Evolutionary conservation across 1,139 yeast genomes (phyloP), one percentile per base, ranked within the genome.

Genomic region (Blastobotrys ciferrii): DNA sequence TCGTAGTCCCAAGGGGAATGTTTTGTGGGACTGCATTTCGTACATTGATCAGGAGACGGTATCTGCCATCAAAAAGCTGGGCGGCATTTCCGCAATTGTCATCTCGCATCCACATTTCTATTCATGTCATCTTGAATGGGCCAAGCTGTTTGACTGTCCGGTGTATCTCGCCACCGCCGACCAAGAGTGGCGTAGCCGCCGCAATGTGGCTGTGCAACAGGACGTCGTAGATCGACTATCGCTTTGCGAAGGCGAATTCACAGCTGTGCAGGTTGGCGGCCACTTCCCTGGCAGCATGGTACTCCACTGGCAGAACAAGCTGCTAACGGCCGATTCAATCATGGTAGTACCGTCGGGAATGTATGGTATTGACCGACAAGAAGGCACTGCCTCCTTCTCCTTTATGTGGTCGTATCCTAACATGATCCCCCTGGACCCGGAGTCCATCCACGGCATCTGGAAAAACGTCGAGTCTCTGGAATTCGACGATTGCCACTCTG

Each of bases 321-420:
- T 56, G 40, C 25, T 56, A 41, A 54, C 54, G n/a, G 55, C 60
- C 2, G 58, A 56, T 40, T 44, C 60, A 11, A 52, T 56, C 20
- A 48, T 50, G 52, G 53, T 50, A 14, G 48, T 50, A 13, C 53
- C 52, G n/a, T 45, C 50, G 20, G 53, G 53, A 14, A 31, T 48
- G 46, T 38, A 32, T n/a, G 32, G 38, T n/a, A 15, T 20, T 12
- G 48, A 42, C 35, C 38, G 43, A 14, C 50, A 28, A 17, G 35
- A 23, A 13, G 46, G 54, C 7, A 54, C 55, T 4, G 43, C 19
- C 15, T 49, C 53, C 12, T 53, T 55, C 36, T 35, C 58, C 2
- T 56, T 56, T 46, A 55, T 56, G 59, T 56, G 54, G 52, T 53
- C 57, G 14, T 56, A 52, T 43, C 59, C 59, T 4, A 55, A 55